Evolutionary conservation across 2,329 filamentous ascomycete species (phyloP).

Genomic region (Phialophora macrospora): DNA sequence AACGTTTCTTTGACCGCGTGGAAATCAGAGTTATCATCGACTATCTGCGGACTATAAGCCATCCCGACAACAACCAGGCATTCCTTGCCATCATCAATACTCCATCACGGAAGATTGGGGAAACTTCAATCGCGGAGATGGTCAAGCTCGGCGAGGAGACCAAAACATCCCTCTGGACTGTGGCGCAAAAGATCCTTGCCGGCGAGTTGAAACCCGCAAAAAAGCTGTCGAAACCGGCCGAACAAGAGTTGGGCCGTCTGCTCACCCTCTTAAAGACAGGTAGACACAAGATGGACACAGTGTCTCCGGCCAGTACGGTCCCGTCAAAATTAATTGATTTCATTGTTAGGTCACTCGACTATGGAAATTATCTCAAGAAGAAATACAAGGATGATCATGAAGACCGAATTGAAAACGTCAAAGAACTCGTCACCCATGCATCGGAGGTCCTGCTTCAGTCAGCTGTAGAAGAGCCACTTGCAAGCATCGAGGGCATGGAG

Average conservation of each 20-base stretch:
- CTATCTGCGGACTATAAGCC: slow-evolving; percentile 82
- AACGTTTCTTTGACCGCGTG: slow-evolving; percentile 86
- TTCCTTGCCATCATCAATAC: slow-evolving; percentile 82
- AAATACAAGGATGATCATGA: slow-evolving; percentile 76
- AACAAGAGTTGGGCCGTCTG: slow-evolving; percentile 63
- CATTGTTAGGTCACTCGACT: slow-evolving; percentile 68
- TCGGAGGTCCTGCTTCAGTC: slow-evolving; percentile 65
- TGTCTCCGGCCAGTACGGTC: slow-evolving; percentile 39
- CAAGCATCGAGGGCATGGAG: slow-evolving; percentile 72
- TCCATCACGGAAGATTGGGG: slow-evolving; percentile 79
- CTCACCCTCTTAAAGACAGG: slow-evolving; percentile 64
- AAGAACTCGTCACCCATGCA: slow-evolving; percentile 83
- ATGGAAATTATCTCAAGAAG: slow-evolving; percentile 73
- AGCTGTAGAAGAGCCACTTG: slow-evolving; percentile 59
- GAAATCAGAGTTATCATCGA: slow-evolving; percentile 88
- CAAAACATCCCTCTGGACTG: slow-evolving; percentile 73
- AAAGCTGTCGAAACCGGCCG: slow-evolving; percentile 60
- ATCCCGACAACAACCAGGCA: slow-evolving; percentile 86
- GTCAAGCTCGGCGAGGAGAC: slow-evolving; percentile 75
- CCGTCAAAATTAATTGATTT: slow-evolving; percentile 59
- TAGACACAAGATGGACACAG: slow-evolving; percentile 57
- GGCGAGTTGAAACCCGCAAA: slow-evolving; percentile 58
- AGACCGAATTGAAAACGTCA: slow-evolving; percentile 82
- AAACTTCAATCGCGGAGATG: slow-evolving; percentile 73
- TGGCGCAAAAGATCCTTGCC: slow-evolving; percentile 66